These are phyloP conservation scores for Solanum pimpinellifolium DNA, from an alignment of 257 asterid species.

Conservation along the genomic window DNA sequence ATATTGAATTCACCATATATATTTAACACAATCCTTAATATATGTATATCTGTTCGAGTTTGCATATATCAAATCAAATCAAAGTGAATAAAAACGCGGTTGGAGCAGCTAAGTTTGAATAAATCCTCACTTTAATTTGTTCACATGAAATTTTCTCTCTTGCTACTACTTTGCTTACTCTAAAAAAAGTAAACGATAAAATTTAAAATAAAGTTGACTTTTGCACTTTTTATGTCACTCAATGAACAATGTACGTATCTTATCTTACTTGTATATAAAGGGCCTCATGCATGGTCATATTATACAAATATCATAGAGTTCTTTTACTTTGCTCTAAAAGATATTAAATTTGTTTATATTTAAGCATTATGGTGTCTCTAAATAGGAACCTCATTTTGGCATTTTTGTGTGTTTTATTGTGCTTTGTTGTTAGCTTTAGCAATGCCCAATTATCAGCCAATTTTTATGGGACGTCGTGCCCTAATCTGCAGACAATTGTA, in stretches of 20 bases:
- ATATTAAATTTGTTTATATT: neutral
- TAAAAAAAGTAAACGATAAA: neutral
- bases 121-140: neutral
- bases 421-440: constrained; percentile 2
- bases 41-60: neutral
- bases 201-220: neutral
- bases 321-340: neutral
- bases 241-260: neutral
- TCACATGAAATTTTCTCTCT: neutral
- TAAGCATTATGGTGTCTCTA: neutral
- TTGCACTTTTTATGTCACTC: neutral
- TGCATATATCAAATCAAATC: neutral
- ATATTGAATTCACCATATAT: neutral
- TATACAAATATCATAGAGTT: neutral
- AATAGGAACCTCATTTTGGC: neutral
- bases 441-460: constrained; percentile 40
- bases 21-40: neutral
- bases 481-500: constrained; percentile 26
- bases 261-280: neutral
- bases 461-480: constrained; percentile 38
- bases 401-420: neutral
- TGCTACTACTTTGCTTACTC: neutral
- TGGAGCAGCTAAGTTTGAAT: neutral
- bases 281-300: neutral
- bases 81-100: neutral